These are phyloP conservation scores for Entophlyctis luteolus DNA, from an alignment of 192 early-diverging fungal genomes.

Conservation along the genomic window DNA sequence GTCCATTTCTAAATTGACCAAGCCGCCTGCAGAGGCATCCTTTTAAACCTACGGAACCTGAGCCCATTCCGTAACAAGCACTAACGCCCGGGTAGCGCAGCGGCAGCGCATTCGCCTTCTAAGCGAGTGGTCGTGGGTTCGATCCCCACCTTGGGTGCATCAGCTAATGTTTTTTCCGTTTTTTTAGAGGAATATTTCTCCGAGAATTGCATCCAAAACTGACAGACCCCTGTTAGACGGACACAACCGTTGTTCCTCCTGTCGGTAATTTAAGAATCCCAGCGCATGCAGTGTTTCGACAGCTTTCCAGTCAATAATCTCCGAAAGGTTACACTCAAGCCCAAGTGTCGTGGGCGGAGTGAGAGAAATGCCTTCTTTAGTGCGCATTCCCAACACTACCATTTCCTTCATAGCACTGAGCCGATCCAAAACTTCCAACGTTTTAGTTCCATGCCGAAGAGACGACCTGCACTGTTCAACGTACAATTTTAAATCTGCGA, in stretches of 20 bases:
- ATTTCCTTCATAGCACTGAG: constrained; percentile 17
- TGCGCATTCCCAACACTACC: constrained; percentile 48
- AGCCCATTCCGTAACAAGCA: no score
- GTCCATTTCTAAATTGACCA: no score
- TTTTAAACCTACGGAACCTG: no score
- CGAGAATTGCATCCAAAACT: not conserved
- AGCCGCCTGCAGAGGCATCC: no score
- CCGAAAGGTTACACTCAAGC: not conserved
- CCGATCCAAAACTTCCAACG: not conserved
- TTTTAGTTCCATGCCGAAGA: not conserved
- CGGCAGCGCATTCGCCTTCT: no score
- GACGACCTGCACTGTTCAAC: not conserved
- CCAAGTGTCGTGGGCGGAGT: not conserved
- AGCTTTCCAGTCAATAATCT: constrained; percentile 4
- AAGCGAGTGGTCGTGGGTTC: no score
- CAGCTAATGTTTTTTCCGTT: no score
- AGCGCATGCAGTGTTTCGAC: not conserved
- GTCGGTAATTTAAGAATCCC: not conserved
- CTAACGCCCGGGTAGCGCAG: no score
- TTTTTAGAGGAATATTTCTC: not conserved
- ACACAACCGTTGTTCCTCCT: not conserved
- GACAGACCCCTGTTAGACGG: not conserved
- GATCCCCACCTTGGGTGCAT: no score
- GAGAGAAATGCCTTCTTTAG: constrained; percentile 33
- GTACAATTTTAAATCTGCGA: not conserved